Base-by-base conservation (phyloP, 768 basidiomycete genomes). In the Kwoniella dejecticola region DNA sequence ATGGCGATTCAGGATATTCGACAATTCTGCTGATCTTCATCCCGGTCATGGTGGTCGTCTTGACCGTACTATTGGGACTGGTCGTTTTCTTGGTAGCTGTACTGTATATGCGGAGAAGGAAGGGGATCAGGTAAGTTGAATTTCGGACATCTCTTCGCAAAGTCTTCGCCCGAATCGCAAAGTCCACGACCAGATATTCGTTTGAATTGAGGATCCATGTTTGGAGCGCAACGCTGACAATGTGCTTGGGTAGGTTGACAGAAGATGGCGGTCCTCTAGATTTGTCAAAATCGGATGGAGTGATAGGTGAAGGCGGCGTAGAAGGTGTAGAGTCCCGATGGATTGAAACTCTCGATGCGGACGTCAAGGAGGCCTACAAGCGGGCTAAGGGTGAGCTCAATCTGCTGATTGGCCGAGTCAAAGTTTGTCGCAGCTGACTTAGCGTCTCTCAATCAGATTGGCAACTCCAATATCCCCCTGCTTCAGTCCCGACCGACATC, bases 401-500 rank as follows among this genome's bases (percentile, higher is more conserved):
- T 11, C n/a, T n/a, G 8, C 46, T 36, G 7, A 7, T 36, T 36
- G 33, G 7, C 33, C 15, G 15, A 27, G 12, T 36, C 36, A 11
- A 8, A 4, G 49, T 15, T 49, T 11, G 15, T 19, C 30, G 15
- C 23, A 1, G 29, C 17, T 46, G 58, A 42, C 41, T 12, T n/a
- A 19, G 23, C 24, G 2, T 30, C 24, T 50, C 26, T 21, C 33
- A 4, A n/a, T 10, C 64, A 82, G 82, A 80, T 49, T 82, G 76
- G 74, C 81, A 82, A 24, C 88, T 90, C 77, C 94, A 94, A 79
- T 81, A 80, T 69, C 91, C 90, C 4, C 94, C 96, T 30, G 92
- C 95, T 76, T 98, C 96, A n/a, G 83, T 89, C 44, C 91, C 94
- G 23, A 94, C 95, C 52, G 96, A 99, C 79, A 98, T 99, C 80